Conservation (phyloP, 805 yeast species). For the Candida verbasci region DNA sequence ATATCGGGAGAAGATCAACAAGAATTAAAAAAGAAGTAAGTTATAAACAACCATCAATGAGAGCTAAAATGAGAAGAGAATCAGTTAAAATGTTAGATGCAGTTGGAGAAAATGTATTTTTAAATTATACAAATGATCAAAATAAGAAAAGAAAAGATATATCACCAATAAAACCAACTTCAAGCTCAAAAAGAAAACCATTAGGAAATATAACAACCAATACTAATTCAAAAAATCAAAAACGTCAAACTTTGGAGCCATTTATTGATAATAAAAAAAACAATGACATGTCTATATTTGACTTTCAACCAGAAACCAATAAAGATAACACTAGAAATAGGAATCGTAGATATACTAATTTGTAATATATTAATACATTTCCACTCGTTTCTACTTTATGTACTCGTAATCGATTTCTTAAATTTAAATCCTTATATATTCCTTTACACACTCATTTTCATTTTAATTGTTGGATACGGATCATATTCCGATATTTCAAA, state of each 20-base stretch:
- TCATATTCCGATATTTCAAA: slow-evolving; percentile 75
- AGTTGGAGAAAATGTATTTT: slow-evolving; percentile 32
- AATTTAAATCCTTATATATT: no score
- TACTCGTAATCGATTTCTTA: no score
- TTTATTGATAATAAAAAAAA: not conserved
- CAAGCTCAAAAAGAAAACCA: slow-evolving; percentile 14
- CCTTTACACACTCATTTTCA: slow-evolving; percentile 98
- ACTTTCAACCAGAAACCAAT: slow-evolving; percentile 22
- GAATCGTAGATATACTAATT: slow-evolving; percentile 5
- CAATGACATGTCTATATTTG: slow-evolving; percentile 37
- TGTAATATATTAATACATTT: no score
- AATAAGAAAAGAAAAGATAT: slow-evolving; percentile 6
- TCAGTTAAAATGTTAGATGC: slow-evolving; percentile 60
- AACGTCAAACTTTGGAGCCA: slow-evolving; percentile 4
- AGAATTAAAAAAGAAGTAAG: slow-evolving; percentile 56
- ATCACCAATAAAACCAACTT: not conserved
- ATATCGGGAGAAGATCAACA: slow-evolving; percentile 32
- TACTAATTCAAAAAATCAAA: not conserved
- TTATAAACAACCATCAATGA: slow-evolving; percentile 64
- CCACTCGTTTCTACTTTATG: no score
- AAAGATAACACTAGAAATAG: slow-evolving; percentile 10
- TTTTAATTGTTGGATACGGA: slow-evolving; percentile 79
- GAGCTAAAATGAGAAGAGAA: slow-evolving; percentile 67
- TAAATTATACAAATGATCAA: slow-evolving; percentile 7
- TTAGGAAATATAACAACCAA: slow-evolving; percentile 17